Evolutionary conservation across 768 basidiomycete genomes (phyloP).

Genomic region (Pluteus cervinus): DNA sequence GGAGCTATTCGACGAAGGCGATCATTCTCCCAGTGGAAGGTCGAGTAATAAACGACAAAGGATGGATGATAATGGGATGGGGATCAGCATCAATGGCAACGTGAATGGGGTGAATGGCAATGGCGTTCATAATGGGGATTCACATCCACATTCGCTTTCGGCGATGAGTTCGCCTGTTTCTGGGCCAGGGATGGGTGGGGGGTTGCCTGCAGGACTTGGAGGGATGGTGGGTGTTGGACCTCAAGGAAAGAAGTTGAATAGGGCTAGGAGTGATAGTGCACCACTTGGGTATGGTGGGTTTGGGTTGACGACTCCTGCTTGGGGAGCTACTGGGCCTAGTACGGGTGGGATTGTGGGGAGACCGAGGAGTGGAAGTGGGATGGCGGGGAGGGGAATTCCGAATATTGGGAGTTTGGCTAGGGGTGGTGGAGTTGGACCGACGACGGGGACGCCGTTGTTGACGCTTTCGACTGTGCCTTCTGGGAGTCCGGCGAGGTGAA

Average conservation of each 20-base stretch:
- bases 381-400: slow-evolving; percentile 31
- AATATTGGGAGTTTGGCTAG: slow-evolving; percentile 32
- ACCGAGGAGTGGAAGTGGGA: slow-evolving; percentile 48
- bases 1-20: slow-evolving; percentile 37
- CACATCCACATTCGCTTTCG: slow-evolving; percentile 25
- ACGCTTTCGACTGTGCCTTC: slow-evolving; percentile 24
- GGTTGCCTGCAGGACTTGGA: slow-evolving; percentile 7
- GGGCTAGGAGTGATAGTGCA: slow-evolving; percentile 66
- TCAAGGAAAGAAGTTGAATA: slow-evolving; percentile 34
- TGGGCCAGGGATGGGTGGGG: slow-evolving; percentile 22
- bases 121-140: no score
- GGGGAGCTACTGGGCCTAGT: slow-evolving; percentile 17
- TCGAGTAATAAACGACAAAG: slow-evolving; percentile 47
- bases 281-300: slow-evolving; percentile 51
- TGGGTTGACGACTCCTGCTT: slow-evolving; percentile 16
- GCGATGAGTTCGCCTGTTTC: slow-evolving; percentile 27
- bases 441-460: slow-evolving; percentile 19
- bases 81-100: slow-evolving; percentile 14
- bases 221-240: slow-evolving; percentile 13
- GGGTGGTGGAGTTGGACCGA: slow-evolving; percentile 14
- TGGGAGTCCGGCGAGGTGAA: background rate
- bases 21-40: slow-evolving; percentile 14
- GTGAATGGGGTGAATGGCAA: no score
- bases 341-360: slow-evolving; percentile 29
- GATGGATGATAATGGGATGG: slow-evolving; percentile 27